phyloP scores from a whole-genome alignment of 768 basidiomycete species.

The Paxillus ammoniavirescens region DNA sequence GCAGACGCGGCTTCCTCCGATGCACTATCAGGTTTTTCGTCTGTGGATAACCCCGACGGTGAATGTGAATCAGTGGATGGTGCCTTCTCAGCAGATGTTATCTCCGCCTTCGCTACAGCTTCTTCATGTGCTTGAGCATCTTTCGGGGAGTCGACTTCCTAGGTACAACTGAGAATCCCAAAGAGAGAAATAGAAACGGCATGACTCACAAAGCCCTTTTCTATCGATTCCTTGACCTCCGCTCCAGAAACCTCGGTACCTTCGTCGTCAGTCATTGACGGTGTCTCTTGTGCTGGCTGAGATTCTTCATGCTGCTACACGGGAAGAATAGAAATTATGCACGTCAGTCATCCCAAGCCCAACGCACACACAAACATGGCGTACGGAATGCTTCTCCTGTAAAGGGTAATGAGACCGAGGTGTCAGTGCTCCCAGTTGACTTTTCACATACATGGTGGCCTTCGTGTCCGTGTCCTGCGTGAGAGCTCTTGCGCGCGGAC shows the following conservation, averaged over 20 bases:
- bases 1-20: neutral
- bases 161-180: constrained; percentile 3
- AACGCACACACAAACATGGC: neutral
- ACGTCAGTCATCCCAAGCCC: neutral
- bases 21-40: neutral
- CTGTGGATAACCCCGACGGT: neutral
- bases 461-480: constrained; percentile 20
- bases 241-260: constrained; percentile 27
- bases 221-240: constrained; percentile 31
- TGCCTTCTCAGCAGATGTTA: neutral
- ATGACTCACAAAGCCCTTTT: constrained; percentile 23
- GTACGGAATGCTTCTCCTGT: constrained; percentile 20
- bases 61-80: neutral
- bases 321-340: constrained; percentile 2
- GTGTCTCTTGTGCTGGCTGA: neutral
- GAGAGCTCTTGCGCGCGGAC: constrained; percentile 22
- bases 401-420: constrained; percentile 12
- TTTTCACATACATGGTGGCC: constrained; percentile 20
- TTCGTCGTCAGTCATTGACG: constrained; percentile 28
- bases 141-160: constrained; percentile 33
- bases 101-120: constrained; percentile 8
- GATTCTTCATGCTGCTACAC: constrained; percentile 19
- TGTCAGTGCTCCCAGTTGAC: neutral
- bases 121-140: constrained; percentile 29
- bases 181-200: neutral